These are phyloP conservation scores for Cyclaneusma minus DNA, from an alignment of 2,329 filamentous ascomycete genomes.

Conservation along the genomic window DNA sequence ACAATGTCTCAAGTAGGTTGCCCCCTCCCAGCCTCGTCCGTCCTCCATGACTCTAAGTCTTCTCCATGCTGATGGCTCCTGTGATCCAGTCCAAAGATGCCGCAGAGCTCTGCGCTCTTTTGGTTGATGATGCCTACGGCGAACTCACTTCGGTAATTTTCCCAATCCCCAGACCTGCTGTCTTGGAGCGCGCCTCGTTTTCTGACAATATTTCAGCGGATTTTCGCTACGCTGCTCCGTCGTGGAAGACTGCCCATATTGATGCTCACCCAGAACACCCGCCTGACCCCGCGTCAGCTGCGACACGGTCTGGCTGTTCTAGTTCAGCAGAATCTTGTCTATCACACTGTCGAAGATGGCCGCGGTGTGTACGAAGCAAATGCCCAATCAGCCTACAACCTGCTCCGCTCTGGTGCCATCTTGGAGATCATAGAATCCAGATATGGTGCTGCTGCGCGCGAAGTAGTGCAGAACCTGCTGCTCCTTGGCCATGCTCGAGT, in stretches of 20 bases:
- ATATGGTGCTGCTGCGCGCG: slow-evolving; percentile 59
- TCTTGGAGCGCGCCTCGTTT: not conserved
- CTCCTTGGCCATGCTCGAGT: slow-evolving; percentile 64
- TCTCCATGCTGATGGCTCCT: slow-evolving; percentile 20
- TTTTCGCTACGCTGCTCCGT: slow-evolving; percentile 64
- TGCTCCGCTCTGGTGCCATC: slow-evolving; percentile 70
- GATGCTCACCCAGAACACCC: slow-evolving; percentile 56
- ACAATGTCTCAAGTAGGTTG: slow-evolving; percentile 39
- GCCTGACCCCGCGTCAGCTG: slow-evolving; percentile 58
- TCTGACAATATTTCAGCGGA: slow-evolving; percentile 43
- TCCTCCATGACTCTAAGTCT: slow-evolving; percentile 5
- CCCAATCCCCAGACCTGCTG: slow-evolving; percentile 4
- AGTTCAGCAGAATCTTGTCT: slow-evolving; percentile 76
- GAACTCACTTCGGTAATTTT: slow-evolving; percentile 74
- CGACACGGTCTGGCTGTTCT: slow-evolving; percentile 72
- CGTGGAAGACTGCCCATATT: slow-evolving; percentile 62
- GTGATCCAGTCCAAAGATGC: slow-evolving; percentile 48
- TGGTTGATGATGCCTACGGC: slow-evolving; percentile 80
- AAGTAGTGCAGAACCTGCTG: slow-evolving; percentile 60
- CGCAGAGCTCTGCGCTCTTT: slow-evolving; percentile 76
- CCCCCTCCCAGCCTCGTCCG: slow-evolving; percentile 5
- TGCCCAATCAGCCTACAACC: slow-evolving; percentile 61
- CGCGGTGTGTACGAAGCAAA: slow-evolving; percentile 69
- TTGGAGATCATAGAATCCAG: slow-evolving; percentile 58
- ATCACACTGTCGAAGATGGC: slow-evolving; percentile 50